Conservation (phyloP, 2,329 filamentous ascomycete species). For the Coniochaeta sp. region DNA sequence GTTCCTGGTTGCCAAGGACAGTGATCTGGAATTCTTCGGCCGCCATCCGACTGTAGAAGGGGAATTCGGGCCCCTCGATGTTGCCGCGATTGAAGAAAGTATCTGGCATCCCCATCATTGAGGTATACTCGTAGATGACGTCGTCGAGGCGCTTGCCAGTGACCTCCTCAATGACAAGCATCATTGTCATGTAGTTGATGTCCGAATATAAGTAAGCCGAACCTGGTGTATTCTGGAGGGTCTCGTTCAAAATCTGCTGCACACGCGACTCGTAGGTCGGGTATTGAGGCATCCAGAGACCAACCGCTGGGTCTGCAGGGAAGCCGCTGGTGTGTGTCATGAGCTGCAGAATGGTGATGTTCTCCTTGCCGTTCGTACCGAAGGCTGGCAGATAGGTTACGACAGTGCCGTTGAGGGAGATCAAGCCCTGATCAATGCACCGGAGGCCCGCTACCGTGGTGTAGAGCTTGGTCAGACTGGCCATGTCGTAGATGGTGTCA, state of each 20-base stretch:
- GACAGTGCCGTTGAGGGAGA: slow-evolving; percentile 19
- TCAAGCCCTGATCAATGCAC: slow-evolving; percentile 17
- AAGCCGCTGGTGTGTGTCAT: slow-evolving; percentile 26
- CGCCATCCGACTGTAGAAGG: slow-evolving; percentile 18
- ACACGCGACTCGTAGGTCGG: slow-evolving; percentile 15
- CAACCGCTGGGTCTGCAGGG: slow-evolving; percentile 17
- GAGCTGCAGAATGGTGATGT: slow-evolving; percentile 23
- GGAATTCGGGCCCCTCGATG: slow-evolving; percentile 14
- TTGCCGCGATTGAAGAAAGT: slow-evolving; percentile 26
- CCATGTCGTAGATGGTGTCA: slow-evolving; percentile 30
- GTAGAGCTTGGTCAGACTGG: slow-evolving; percentile 28
- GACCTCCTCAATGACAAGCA: slow-evolving; percentile 19
- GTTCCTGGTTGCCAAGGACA: slow-evolving; percentile 19
- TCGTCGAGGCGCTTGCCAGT: slow-evolving; percentile 17
- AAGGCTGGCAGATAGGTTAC: slow-evolving; percentile 23
- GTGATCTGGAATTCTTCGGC: slow-evolving; percentile 22
- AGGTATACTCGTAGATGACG: slow-evolving; percentile 17
- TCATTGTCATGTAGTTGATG: slow-evolving; percentile 24
- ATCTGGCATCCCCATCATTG: slow-evolving; percentile 18
- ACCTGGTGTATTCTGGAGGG: slow-evolving; percentile 17
- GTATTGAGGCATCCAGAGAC: slow-evolving; percentile 15
- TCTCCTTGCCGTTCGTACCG: slow-evolving; percentile 21
- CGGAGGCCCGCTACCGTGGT: slow-evolving; percentile 24
- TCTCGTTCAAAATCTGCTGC: slow-evolving; percentile 17
- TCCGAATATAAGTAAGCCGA: slow-evolving; percentile 24